Evolutionary conservation across 1,284 basidiomycete genomes (phyloP), one percentile per base, ranked within the genome.

Genomic region (Earliella scabrosa): DNA sequence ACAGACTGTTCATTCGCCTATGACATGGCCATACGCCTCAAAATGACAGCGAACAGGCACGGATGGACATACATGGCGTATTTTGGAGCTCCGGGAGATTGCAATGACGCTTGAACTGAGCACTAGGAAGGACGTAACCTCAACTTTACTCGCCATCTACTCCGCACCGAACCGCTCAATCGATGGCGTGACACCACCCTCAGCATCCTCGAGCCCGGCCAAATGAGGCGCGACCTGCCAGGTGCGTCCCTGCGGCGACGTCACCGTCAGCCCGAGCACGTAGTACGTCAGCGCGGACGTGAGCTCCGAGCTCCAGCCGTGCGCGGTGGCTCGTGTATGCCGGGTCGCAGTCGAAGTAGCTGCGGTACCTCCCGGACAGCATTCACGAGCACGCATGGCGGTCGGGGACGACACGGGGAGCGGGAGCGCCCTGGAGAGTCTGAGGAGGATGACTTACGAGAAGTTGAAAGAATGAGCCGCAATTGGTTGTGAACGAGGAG

Each of bases 401-500:
- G 6, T 2, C 8, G 34, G n/a, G n/a, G n/a, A n/a, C n/a, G n/a
- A n/a, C n/a, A n/a, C n/a, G n/a, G n/a, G n/a, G n/a, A n/a, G n/a
- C n/a, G n/a, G n/a, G n/a, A n/a, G n/a, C n/a, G n/a, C n/a, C n/a
- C n/a, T n/a, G n/a, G n/a, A n/a, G n/a, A n/a, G n/a, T n/a, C n/a
- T n/a, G n/a, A n/a, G n/a, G n/a, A n/a, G n/a, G n/a, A n/a, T n/a
- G n/a, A n/a, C n/a, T n/a, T n/a, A n/a, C n/a, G n/a, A n/a, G n/a
- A n/a, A n/a, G n/a, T n/a, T n/a, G n/a, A n/a, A n/a, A n/a, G n/a
- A n/a, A n/a, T n/a, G n/a, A n/a, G n/a, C n/a, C n/a, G n/a, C n/a
- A n/a, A n/a, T 82, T 80, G 2, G 75, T 73, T 2, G 79, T 81
- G 64, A 76, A 81, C 81, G 14, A 82, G 71, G 9, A 82, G 68